A percentile compares a stretch with the other conserved stretches of the same genome.
phyloP scores from a whole-genome alignment of 441 rosid genomes.

The Croton setiger region DNA sequence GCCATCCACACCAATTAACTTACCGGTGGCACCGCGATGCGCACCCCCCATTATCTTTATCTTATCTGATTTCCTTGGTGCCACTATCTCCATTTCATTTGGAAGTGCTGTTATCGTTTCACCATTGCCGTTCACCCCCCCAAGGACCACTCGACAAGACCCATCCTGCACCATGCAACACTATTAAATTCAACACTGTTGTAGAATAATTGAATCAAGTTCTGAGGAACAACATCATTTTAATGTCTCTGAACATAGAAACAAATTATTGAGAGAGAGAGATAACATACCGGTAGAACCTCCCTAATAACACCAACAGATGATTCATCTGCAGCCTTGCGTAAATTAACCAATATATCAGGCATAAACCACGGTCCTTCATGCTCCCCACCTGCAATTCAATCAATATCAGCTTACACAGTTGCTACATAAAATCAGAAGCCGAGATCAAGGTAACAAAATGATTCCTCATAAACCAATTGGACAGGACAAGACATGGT shows the following conservation, averaged over 20 bases:
- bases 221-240: background rate
- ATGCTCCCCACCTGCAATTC: constrained; percentile 65
- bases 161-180: constrained; percentile 63
- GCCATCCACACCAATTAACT: constrained; percentile 91
- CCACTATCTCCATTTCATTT: constrained; percentile 60
- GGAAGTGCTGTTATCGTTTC: constrained; percentile 49
- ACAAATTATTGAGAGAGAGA: too few relatives aligned
- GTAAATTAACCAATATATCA: constrained; percentile 76
- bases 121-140: constrained; percentile 59
- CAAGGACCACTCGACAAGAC: constrained; percentile 66
- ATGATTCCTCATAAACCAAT: background rate
- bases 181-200: background rate
- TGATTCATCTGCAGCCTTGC: constrained; percentile 59
- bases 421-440: background rate
- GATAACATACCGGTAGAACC: constrained; percentile 62
- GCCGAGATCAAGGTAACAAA: background rate
- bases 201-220: too few relatives aligned
- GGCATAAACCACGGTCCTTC: constrained; percentile 91
- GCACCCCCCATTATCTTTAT: constrained; percentile 86
- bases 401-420: constrained; percentile 1
- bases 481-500: background rate
- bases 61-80: constrained; percentile 81
- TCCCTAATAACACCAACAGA: constrained; percentile 73
- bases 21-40: constrained; percentile 76
- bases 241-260: background rate